Conservation (phyloP, 768 basidiomycete genomes). For the Suillus fuscotomentosus region DNA sequence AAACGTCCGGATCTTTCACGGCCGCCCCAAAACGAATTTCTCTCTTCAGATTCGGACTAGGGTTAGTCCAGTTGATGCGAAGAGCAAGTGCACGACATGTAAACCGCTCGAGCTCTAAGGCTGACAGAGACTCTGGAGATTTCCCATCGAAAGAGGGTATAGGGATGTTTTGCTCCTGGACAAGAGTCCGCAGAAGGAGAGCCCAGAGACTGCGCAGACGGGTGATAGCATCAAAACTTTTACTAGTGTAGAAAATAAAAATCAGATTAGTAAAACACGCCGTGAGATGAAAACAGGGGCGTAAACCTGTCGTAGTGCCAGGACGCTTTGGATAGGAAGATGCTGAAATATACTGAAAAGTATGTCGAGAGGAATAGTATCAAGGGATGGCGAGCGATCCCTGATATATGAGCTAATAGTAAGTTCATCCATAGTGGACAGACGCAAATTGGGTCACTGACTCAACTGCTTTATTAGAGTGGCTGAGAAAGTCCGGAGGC, state of each 20-base stretch:
- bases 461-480: no score
- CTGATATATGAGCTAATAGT: neutral
- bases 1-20: slow-evolving; percentile 32
- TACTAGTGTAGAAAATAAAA: slow-evolving; percentile 42
- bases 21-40: slow-evolving; percentile 25
- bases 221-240: slow-evolving; percentile 38
- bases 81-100: slow-evolving; percentile 40
- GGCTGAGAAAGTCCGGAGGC: no score
- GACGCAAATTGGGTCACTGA: no score
- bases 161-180: slow-evolving; percentile 45
- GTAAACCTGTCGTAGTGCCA: slow-evolving; percentile 47
- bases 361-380: slow-evolving; percentile 46
- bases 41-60: slow-evolving; percentile 32
- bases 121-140: slow-evolving; percentile 33
- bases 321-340: slow-evolving; percentile 40
- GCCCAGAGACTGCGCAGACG: slow-evolving; percentile 52
- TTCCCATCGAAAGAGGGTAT: slow-evolving; percentile 36
- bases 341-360: slow-evolving; percentile 41
- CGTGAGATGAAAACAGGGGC: neutral
- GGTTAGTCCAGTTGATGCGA: slow-evolving; percentile 49
- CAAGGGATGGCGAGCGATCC: slow-evolving; percentile 12
- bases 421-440: neutral
- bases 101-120: slow-evolving; percentile 44
- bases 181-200: slow-evolving; percentile 38
- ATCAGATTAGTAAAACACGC: neutral